Conservation (phyloP, 1,284 basidiomycete species). For the Melampsora occidentalis region DNA sequence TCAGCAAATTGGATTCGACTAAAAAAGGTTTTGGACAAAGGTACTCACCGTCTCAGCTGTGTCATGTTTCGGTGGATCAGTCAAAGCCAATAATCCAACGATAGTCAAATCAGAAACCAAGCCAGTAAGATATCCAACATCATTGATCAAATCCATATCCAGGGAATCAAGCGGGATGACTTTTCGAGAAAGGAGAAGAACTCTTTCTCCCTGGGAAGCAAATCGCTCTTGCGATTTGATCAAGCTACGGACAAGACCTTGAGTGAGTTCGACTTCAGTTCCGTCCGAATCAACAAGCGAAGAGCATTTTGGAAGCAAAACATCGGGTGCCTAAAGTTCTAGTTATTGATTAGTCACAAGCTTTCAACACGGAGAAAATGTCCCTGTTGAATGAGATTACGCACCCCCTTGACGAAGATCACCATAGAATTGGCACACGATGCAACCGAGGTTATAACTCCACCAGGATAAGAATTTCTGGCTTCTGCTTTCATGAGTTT, state of each 20-base stretch:
- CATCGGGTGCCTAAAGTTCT: slow-evolving; percentile 60
- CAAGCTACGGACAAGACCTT: slow-evolving; percentile 51
- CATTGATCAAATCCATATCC: slow-evolving; percentile 54
- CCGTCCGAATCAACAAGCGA: slow-evolving; percentile 52
- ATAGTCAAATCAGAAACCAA: slow-evolving; percentile 59
- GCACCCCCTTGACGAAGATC: no score
- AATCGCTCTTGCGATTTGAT: slow-evolving; percentile 58
- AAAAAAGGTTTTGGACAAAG: no score
- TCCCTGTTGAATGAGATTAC: no score
- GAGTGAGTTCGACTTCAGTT: slow-evolving; percentile 54
- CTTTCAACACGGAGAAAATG: no score
- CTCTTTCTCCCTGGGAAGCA: slow-evolving; percentile 64
- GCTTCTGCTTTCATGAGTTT: slow-evolving; percentile 35
- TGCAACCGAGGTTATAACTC: no score
- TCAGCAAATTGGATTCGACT: no score
- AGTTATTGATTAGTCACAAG: no score
- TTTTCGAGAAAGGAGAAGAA: slow-evolving; percentile 59
- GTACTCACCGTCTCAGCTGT: slow-evolving; percentile 59
- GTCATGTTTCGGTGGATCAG: slow-evolving; percentile 65
- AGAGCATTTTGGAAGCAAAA: slow-evolving; percentile 58
- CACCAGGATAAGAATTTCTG: slow-evolving; percentile 1
- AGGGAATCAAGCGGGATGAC: slow-evolving; percentile 50
- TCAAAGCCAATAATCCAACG: slow-evolving; percentile 65
- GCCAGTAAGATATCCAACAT: slow-evolving; percentile 50
- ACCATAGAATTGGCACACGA: no score